Conservation (phyloP, 257 asterid genomes). For the Leonotis leonurus region DNA sequence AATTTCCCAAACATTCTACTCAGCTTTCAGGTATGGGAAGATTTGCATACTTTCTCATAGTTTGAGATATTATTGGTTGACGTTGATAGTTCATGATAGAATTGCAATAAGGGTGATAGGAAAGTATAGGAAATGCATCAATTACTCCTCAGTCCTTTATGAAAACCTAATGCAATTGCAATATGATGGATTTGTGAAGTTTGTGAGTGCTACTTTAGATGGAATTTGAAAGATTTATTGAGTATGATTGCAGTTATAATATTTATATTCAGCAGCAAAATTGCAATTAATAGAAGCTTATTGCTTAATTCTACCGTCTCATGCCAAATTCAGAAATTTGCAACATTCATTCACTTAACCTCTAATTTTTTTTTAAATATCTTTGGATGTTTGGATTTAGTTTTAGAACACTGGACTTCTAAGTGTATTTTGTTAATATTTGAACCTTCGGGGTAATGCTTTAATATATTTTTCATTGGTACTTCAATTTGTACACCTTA, state of each 20-base stretch:
- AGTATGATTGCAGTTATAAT: neutral
- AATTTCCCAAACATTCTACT: too few relatives aligned
- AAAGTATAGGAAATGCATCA: too few relatives aligned
- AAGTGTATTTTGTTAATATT: neutral
- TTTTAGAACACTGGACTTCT: neutral
- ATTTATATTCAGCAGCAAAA: neutral
- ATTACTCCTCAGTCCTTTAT: too few relatives aligned
- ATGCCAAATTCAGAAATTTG: neutral
- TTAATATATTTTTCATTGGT: neutral
- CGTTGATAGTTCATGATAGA: too few relatives aligned
- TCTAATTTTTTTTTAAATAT: neutral
- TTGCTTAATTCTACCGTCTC: neutral
- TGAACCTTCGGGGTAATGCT: neutral
- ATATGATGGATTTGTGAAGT: too few relatives aligned
- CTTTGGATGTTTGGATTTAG: neutral
- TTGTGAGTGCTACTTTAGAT: too few relatives aligned
- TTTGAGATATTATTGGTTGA: too few relatives aligned
- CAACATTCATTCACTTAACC: neutral
- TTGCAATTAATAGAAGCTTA: neutral
- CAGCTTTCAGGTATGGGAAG: too few relatives aligned
- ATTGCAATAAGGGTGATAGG: too few relatives aligned
- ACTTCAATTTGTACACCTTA: conserved; percentile 3
- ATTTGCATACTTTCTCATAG: too few relatives aligned
- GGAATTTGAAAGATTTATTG: neutral
- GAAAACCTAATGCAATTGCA: too few relatives aligned